Evolutionary conservation across 495 filamentous ascomycete genomes (phyloP), one percentile per base, ranked within the genome.

Genomic region (Cenococcum geophilum): DNA sequence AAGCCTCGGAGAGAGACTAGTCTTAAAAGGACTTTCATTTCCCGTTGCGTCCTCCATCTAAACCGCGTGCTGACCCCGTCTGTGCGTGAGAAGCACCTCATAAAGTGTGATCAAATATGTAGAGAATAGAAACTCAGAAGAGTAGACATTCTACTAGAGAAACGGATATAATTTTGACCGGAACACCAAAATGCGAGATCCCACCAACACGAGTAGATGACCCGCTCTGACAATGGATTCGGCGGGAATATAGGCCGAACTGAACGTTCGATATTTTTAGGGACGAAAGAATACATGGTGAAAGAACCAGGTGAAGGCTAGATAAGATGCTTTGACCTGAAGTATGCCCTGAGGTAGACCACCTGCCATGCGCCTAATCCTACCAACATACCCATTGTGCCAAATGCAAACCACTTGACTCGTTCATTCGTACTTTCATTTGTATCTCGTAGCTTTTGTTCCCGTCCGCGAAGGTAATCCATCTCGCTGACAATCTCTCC

Each of bases 371-470:
- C 91, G 68, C 93, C 95, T 64, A 98, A 78, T 23, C 82, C 88
- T 60, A 97, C 81, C 64, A 98, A 79, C 81, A 97, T 89, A 45
- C 89, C 89, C 80, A 97, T 98, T 22, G 93, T 97, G 42, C 86
- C 85, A 74, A 97, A 88, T 1, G 91, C 92, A 74, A 98, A 98
- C 90, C 90, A 97, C 78, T 97, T 98, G 57, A 98, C 93, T 58
- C 93, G 83, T 75, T 91, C 92, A 77, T 98, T 98, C 57, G 93
- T 98, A 79, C 92, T 97, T 84, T 98, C 93, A 76, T 98, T 98
- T 67, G 93, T 98, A 79, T 98, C 93, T 69, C 93, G 82, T 57
- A 98, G 84, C 76, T 89, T 93, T 82, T 96, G 92, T 80, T 98
- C 93, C 67, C 93, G 82, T 8, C 76, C 72, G 58, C 95, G 82